Evolutionary conservation across 345 rosid species (phyloP), one percentile per base, ranked within the genome.

Genomic region (Hevea brasiliensis): DNA sequence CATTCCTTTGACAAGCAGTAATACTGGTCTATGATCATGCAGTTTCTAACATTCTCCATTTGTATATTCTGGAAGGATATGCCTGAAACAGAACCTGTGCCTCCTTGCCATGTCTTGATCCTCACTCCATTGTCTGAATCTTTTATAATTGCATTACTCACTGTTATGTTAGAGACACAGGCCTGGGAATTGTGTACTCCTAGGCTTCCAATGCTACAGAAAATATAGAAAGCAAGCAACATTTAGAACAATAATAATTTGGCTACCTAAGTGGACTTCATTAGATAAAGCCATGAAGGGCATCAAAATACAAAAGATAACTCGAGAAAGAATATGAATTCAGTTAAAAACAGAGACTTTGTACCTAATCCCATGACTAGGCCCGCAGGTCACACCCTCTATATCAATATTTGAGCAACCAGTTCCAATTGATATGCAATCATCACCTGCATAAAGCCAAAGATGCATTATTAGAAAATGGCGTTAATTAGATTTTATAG

Each of bases 31-130:
- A 95, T 85, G 76, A 76, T 92, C 64, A 95, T 89, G 89, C 97
- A 95, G 77, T 95, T 95, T 65, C 84, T 76, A 2, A 95, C 99
- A 68, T 95, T 91, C 74, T 95, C 97, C 92, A 95, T 88, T 75
- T 92, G 91, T 58, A 95, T 95, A 87, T 95, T 89, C 65, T 90
- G 89, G 23, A 92, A 92, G 0, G 79, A 76, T 47, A 95, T 85
- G 60, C 78, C 89, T 0, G 90, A 87, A 5, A 92, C 99, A 0
- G 81, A 82, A 10, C 99, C 99, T 0, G 87, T 75, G 1, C 99
- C 99, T 0, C 98, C 99, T 78, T 95, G 99, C 99, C 98, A 95
- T 47, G 99, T 95, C 86, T 95, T 95, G 67, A 95, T 85, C 61
- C 98, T 74, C 0, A 95, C 86, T 0, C 99, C 99, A 23, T 95